phyloP scores from a whole-genome alignment of 208 protist genomes.

The Phytomonas francai region DNA sequence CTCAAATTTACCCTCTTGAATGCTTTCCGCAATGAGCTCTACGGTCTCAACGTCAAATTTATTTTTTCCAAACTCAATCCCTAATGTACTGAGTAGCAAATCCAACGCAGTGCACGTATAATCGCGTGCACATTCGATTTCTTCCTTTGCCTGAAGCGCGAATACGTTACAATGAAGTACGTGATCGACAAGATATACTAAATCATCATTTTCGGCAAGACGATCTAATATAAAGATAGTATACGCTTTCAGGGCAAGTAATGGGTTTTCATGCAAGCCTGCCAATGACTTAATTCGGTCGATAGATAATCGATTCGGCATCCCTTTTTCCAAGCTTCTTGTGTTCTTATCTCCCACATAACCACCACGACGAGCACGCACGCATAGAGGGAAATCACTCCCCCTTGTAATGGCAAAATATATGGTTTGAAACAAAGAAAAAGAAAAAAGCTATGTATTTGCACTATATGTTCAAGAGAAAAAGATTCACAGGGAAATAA shows the following conservation, averaged over 20 bases:
- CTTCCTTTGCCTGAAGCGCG: neutral
- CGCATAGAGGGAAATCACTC: neutral
- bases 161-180: neutral
- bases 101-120: neutral
- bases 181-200: neutral
- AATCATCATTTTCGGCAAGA: neutral
- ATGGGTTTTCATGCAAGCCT: slow-evolving; percentile 13
- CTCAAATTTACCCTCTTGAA: neutral
- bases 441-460: neutral
- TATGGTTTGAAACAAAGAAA: neutral
- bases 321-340: neutral
- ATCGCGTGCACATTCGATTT: neutral
- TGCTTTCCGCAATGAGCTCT: neutral
- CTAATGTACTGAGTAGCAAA: neutral
- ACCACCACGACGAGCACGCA: neutral
- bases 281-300: slow-evolving; percentile 15
- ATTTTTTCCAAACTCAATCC: neutral
- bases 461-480: neutral
- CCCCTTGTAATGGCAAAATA: neutral
- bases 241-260: slow-evolving; percentile 36
- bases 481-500: neutral
- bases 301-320: neutral
- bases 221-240: slow-evolving; percentile 10
- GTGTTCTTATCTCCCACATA: neutral
- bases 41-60: neutral